These are phyloP conservation scores for Perkinsus olseni DNA, from an alignment of 169 alveolate genomes.

Conservation along the genomic window DNA sequence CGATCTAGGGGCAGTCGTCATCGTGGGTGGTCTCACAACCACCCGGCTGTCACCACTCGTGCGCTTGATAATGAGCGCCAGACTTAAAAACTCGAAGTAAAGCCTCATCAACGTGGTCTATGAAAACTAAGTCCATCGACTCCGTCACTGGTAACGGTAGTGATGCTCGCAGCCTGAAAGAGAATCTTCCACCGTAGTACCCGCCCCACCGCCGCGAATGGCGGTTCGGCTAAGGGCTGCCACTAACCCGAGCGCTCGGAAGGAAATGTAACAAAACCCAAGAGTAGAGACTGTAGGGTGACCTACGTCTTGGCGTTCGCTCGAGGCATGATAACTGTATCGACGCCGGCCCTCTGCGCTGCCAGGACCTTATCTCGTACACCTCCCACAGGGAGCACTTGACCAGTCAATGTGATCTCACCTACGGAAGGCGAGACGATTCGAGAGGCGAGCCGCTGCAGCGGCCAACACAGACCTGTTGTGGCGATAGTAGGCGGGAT, in stretches of 20 bases:
- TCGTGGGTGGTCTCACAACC: no score
- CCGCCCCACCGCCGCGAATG: no score
- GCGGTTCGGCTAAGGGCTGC: no score
- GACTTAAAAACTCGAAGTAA: neutral
- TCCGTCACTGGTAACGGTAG: neutral
- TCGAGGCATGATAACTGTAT: slow-evolving; percentile 55
- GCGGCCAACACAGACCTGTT: neutral
- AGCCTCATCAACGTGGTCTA: neutral
- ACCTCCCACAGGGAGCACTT: slow-evolving; percentile 45
- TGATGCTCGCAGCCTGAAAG: neutral
- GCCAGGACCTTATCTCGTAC: slow-evolving; percentile 50
- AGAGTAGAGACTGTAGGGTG: neutral
- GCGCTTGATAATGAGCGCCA: neutral
- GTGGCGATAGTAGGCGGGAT: neutral
- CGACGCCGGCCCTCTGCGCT: slow-evolving; percentile 38
- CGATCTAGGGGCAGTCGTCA: neutral
- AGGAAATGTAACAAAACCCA: no score
- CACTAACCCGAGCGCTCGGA: no score
- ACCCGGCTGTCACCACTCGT: no score
- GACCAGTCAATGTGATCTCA: slow-evolving; percentile 49
- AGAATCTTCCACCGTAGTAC: neutral
- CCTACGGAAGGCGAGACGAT: slow-evolving; percentile 50
- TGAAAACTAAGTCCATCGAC: neutral
- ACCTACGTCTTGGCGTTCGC: slow-evolving; percentile 25
- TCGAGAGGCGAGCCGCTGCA: neutral